These are phyloP conservation scores for Starmerella vaccinii DNA, from an alignment of 805 yeast species.

Conservation along the genomic window DNA sequence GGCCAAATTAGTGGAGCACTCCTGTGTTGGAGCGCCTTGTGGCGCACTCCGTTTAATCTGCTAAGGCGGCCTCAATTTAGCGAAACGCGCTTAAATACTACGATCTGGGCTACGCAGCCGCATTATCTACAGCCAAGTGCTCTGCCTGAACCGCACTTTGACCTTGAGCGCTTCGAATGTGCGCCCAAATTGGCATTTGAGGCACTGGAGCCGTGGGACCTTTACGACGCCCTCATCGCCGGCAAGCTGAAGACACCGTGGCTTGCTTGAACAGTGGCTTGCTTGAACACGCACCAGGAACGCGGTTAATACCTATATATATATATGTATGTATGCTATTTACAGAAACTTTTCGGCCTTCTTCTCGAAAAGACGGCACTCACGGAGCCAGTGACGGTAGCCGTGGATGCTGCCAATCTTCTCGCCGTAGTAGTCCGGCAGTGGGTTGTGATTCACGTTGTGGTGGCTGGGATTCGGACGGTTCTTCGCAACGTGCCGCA, in stretches of 20 bases:
- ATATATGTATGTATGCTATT: not conserved
- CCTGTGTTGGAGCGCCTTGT: too few species aligned
- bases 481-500: slow-evolving; percentile 61
- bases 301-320: not conserved
- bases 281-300: not conserved
- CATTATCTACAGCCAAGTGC: not conserved
- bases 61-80: too few species aligned
- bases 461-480: slow-evolving; percentile 90
- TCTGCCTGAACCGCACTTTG: not conserved
- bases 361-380: slow-evolving; percentile 68
- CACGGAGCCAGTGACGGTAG: slow-evolving; percentile 93
- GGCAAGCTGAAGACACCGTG: not conserved
- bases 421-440: slow-evolving; percentile 98
- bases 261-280: not conserved
- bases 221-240: not conserved
- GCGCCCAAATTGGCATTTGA: not conserved
- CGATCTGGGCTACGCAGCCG: too few species aligned
- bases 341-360: slow-evolving; percentile 29
- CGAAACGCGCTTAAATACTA: too few species aligned
- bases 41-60: too few species aligned
- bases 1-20: too few species aligned
- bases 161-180: not conserved
- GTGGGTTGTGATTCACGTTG: slow-evolving; percentile 69
- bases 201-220: slow-evolving; percentile 4
- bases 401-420: slow-evolving; percentile 75